Conservation (phyloP, 345 rosid species). For the Brassica napus region Da-Ae NC_063434.1:3453001-3453500, state of each 20-base stretch:
- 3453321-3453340: slow-evolving; percentile 75
- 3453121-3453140: slow-evolving; percentile 54
- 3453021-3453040: slow-evolving; percentile 54
- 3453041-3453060: slow-evolving; percentile 54
- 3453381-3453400: slow-evolving; percentile 74
- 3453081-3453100: slow-evolving; percentile 67
- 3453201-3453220: slow-evolving; percentile 76
- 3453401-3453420: slow-evolving; percentile 87
- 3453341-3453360: slow-evolving; percentile 52
- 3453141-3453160: slow-evolving; percentile 57
- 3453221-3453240: slow-evolving; percentile 64
- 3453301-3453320: slow-evolving; percentile 78
- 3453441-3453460: slow-evolving; percentile 57
- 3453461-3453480: slow-evolving; percentile 71
- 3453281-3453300: slow-evolving; percentile 68
- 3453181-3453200: slow-evolving; percentile 82
- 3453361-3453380: slow-evolving; percentile 56
- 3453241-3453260: slow-evolving; percentile 55
- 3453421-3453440: slow-evolving; percentile 67
- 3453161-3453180: slow-evolving; percentile 78
- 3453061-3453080: slow-evolving; percentile 50
- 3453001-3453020: slow-evolving; percentile 68
- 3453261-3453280: slow-evolving; percentile 67
- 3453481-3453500: slow-evolving; percentile 84
- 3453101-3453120: slow-evolving; percentile 62